Conservation (phyloP, 805 yeast species). For the Wickerhamiella australiensis region DNA sequence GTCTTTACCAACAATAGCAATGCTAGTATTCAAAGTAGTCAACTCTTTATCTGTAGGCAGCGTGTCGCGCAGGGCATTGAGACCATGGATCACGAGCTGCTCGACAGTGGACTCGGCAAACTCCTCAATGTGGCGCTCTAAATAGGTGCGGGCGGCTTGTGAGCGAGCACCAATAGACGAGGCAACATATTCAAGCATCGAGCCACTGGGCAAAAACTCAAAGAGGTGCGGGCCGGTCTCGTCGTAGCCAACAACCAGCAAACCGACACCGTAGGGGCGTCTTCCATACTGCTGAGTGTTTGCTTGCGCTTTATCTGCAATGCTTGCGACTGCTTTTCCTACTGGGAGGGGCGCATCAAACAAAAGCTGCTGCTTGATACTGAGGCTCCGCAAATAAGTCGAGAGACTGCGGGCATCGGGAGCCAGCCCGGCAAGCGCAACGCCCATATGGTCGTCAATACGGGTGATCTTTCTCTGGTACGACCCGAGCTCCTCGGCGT, state of each 20-base stretch:
- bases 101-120: constrained; percentile 53
- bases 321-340: constrained; percentile 65
- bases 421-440: constrained; percentile 93
- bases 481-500: constrained; percentile 94
- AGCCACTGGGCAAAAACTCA: constrained; percentile 95
- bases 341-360: constrained; percentile 78
- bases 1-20: constrained; percentile 84
- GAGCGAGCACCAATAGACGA: constrained; percentile 98
- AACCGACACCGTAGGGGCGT: constrained; percentile 97
- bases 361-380: constrained; percentile 74
- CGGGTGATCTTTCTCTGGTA: constrained; percentile 88
- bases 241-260: constrained; percentile 80
- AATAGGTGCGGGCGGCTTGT: constrained; percentile 92
- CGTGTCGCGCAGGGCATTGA: constrained; percentile 86
- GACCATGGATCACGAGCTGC: constrained; percentile 71
- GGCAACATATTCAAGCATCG: constrained; percentile 80
- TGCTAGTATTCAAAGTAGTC: constrained; percentile 69
- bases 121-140: constrained; percentile 71
- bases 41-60: constrained; percentile 89
- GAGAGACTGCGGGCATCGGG: constrained; percentile 95
- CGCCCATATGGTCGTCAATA: constrained; percentile 86
- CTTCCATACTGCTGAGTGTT: constrained; percentile 94
- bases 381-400: constrained; percentile 79
- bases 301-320: constrained; percentile 94
- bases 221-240: constrained; percentile 87